These are phyloP conservation scores for Chalciporus pseudorubinellus DNA, from an alignment of 768 basidiomycete genomes.

Conservation along the genomic window DNA sequence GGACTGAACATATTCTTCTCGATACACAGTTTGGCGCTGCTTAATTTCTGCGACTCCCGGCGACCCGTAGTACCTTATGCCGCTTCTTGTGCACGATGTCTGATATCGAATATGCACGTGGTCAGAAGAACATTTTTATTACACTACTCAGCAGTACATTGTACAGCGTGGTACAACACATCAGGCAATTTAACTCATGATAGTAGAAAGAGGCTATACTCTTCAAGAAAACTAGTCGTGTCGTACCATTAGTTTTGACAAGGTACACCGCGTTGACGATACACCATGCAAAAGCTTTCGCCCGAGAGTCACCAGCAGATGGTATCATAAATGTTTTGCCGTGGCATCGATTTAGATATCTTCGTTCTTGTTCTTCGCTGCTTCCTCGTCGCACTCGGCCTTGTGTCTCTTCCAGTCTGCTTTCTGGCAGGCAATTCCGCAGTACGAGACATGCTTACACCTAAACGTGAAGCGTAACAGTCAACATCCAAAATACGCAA, in stretches of 20 bases:
- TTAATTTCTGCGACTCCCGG: not conserved
- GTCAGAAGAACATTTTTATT: no score
- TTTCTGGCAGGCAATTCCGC: conserved; percentile 25
- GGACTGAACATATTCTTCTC: not conserved
- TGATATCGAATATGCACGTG: not conserved
- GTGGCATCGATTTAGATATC: not conserved
- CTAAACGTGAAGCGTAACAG: not conserved
- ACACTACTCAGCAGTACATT: no score
- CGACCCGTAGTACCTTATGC: not conserved
- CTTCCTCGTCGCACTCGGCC: conserved; percentile 13
- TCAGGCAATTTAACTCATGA: no score
- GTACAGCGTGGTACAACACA: no score
- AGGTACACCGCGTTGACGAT: no score
- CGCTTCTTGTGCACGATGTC: not conserved
- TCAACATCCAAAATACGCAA: not conserved
- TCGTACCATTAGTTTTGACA: no score
- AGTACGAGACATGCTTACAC: conserved; percentile 21
- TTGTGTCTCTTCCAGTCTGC: conserved; percentile 23
- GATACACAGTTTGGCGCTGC: not conserved
- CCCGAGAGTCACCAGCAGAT: not conserved
- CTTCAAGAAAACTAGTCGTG: no score
- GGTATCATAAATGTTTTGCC: not conserved
- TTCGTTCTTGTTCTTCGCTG: conserved; percentile 4
- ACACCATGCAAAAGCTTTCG: no score
- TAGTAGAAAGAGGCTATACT: no score